These are phyloP conservation scores for Crithidia expoeki DNA, from an alignment of 208 protist species.

Conservation along the genomic window DNA sequence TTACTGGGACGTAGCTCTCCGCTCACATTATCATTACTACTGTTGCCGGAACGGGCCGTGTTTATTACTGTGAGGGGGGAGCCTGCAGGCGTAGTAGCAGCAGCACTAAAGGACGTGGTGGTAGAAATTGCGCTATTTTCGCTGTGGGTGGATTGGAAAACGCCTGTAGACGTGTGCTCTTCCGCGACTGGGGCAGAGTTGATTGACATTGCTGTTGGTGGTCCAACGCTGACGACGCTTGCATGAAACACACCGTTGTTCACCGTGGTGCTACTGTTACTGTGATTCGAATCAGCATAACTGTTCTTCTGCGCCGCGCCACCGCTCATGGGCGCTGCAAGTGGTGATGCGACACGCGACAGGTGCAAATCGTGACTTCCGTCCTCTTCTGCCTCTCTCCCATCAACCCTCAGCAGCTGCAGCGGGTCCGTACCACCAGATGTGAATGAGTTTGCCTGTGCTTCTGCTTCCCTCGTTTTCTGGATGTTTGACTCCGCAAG, in stretches of 20 bases:
- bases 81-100: neutral
- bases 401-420: neutral
- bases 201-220: too few species aligned
- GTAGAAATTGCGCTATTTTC: neutral
- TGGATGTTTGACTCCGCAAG: neutral
- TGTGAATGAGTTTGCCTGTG: neutral
- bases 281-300: too few species aligned
- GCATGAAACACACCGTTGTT: too few species aligned
- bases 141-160: neutral
- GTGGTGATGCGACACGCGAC: neutral
- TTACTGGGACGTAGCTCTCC: neutral
- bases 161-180: neutral
- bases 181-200: too few species aligned
- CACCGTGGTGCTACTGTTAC: too few species aligned
- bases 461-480: neutral
- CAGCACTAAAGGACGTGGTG: neutral
- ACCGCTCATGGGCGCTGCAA: neutral
- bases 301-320: too few species aligned
- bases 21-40: neutral
- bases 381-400: neutral
- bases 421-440: neutral
- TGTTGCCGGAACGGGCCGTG: too few species aligned
- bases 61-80: too few species aligned
- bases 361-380: neutral
- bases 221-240: too few species aligned